Conservation (phyloP, 257 asterid genomes). For the Salvia hispanica region DNA sequence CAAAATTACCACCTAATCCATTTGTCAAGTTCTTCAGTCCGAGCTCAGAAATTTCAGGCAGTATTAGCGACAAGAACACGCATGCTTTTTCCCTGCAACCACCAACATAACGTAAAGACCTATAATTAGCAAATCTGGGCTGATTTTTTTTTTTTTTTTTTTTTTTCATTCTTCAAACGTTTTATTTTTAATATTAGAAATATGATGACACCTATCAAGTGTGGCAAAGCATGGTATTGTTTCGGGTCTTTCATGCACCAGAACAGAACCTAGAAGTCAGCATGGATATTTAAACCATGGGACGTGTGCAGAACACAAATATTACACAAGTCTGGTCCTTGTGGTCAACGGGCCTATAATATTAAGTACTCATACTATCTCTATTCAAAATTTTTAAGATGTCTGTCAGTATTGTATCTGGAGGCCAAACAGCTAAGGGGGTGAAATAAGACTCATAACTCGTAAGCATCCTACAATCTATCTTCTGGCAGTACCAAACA, state of each 20-base stretch:
- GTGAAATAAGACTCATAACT: slow-evolving; percentile 10
- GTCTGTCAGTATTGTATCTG: neutral
- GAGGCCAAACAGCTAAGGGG: slow-evolving; percentile 11
- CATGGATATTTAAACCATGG: neutral
- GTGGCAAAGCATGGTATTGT: neutral
- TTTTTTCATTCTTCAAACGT: neutral
- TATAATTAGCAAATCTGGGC: slow-evolving; percentile 23
- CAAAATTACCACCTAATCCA: slow-evolving; percentile 36
- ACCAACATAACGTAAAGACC: slow-evolving; percentile 30
- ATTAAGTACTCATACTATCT: neutral
- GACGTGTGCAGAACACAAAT: slow-evolving; percentile 3
- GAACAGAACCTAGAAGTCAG: neutral
- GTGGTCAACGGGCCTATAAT: neutral
- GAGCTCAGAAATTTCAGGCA: slow-evolving; percentile 55
- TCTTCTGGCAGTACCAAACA: slow-evolving; percentile 2
- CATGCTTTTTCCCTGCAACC: slow-evolving; percentile 75
- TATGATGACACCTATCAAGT: neutral
- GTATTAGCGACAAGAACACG: slow-evolving; percentile 58
- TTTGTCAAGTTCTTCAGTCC: slow-evolving; percentile 36
- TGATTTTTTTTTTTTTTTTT: neutral
- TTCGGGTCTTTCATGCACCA: neutral
- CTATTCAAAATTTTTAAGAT: neutral
- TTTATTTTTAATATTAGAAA: neutral
- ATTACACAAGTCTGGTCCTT: neutral
- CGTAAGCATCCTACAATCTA: neutral